Evolutionary conservation across 139 green algal species (phyloP).

Genomic region (Tetradesmus obliquus): DNA sequence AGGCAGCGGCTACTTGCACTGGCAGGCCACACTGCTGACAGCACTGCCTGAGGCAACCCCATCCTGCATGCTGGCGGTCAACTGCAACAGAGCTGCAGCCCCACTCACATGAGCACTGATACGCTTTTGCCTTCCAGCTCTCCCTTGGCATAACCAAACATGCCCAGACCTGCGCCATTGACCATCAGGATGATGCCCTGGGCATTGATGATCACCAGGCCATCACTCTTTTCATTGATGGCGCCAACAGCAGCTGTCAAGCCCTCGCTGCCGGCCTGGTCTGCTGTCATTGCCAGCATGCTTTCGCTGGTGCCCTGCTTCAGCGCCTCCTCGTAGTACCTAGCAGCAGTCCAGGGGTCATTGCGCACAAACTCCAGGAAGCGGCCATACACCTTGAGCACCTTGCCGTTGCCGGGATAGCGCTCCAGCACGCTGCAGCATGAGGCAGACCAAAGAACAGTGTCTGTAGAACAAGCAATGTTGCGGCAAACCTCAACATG

Average conservation of each 20-base stretch:
- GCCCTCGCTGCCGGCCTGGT: background rate
- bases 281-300: constrained; percentile 26
- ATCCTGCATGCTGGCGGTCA: too few relatives aligned
- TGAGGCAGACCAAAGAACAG: background rate
- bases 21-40: too few relatives aligned
- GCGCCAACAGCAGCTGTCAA: background rate
- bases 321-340: constrained; percentile 22
- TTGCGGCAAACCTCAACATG: too few relatives aligned
- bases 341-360: constrained; percentile 49
- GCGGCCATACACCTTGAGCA: constrained; percentile 53
- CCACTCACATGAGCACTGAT: constrained; percentile 11
- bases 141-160: constrained; percentile 42
- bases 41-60: too few relatives aligned
- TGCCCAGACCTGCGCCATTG: background rate
- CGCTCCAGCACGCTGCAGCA: constrained; percentile 34
- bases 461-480: background rate
- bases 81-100: background rate
- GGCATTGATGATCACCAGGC: constrained; percentile 57
- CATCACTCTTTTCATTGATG: constrained; percentile 41
- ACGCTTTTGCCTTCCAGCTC: constrained; percentile 72
- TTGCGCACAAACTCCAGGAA: constrained; percentile 59
- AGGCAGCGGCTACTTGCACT: background rate
- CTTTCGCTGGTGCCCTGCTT: constrained; percentile 29
- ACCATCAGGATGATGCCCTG: constrained; percentile 32
- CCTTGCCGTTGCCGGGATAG: constrained; percentile 44